Percentiles rank a stretch among this genome's conserved stretches.
Conservation (phyloP, 1,139 yeast genomes). For the Geotrichum aggregatum region DNA sequence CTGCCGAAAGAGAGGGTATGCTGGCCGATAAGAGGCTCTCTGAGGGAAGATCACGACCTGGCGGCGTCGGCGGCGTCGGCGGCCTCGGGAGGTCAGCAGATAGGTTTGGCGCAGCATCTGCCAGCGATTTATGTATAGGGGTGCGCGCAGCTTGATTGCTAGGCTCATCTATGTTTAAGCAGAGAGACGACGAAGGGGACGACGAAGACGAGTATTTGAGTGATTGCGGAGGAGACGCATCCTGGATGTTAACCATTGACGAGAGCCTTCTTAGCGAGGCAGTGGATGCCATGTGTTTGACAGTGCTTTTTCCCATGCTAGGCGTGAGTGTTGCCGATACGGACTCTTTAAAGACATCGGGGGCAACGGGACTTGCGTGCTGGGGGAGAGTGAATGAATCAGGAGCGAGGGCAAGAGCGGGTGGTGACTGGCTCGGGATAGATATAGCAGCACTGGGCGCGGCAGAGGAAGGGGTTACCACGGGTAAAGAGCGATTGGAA, state of each 20-base stretch:
- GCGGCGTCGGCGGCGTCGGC: background rate
- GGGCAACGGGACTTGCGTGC: background rate
- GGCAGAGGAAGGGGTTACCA: background rate
- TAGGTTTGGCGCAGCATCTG: too few species aligned
- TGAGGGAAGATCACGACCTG: too few species aligned
- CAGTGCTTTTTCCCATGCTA: background rate
- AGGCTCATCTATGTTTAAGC: background rate
- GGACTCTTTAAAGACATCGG: background rate
- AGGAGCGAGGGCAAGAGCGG: background rate
- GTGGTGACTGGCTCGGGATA: background rate
- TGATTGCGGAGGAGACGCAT: background rate
- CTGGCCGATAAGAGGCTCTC: background rate
- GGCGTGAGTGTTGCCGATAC: background rate
- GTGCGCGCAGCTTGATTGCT: background rate
- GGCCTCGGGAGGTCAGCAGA: background rate
- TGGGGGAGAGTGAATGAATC: too few species aligned
- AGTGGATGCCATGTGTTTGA: background rate
- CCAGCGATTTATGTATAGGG: too few species aligned
- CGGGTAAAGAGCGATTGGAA: background rate
- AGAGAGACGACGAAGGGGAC: slow-evolving; percentile 2
- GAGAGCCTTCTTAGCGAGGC: slow-evolving; percentile 6
- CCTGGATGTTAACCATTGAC: background rate
- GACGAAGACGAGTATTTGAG: background rate
- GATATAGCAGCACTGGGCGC: background rate
- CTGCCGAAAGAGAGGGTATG: background rate